Base-by-base conservation (phyloP, 352 stramenopile genomes). In the Pythium dissimile region DNA sequence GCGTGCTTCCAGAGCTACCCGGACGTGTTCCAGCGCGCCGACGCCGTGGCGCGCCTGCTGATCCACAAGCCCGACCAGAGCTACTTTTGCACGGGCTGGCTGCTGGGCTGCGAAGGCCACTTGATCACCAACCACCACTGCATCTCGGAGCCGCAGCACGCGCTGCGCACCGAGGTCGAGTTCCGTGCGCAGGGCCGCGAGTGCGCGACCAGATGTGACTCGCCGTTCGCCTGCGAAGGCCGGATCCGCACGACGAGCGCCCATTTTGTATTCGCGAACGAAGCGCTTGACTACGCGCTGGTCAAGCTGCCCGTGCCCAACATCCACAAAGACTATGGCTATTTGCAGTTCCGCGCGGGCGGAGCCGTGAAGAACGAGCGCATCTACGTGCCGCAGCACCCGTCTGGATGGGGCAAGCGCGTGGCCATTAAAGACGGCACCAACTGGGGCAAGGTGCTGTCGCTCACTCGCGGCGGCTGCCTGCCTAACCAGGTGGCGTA, bases 71-170 rank as follows among this genome's bases (percentile, higher is more conserved):
- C 44, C 31, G 60, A 48, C 21, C 65, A 69, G 3, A 77, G 69
- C 5, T 86, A 68, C 54, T 88, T 87, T 38, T 93, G 84, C 56
- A 90, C 77, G 16, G 84, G 84, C 16, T 93, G 77, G 77, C 61
- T 93, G 3, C 7, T 90, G 24, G 84, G 84, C n/a, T 85, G 70
- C 30, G 71, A 93, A 18, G 81, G 80, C 15, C 81, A 93, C 48
- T n/a, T 89, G 34, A 39, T 93, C 16, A 92, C 84, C 23, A 93
- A 93, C 71, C 55, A 90, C 49, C 84, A 93, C 67, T 93, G 84
- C 71, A 90, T 93, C 50, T 67, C 55, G 5, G 69, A 52, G 21
- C 59, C 70, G 38, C 30, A 26, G 13, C 55, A 88, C 27, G 84
- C 84, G 4, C 75, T 42, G n/a, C 72, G 78, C 55, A 88, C 75